phyloP scores from a whole-genome alignment of 1,284 basidiomycete genomes.

The Trametes versicolor region DNA sequence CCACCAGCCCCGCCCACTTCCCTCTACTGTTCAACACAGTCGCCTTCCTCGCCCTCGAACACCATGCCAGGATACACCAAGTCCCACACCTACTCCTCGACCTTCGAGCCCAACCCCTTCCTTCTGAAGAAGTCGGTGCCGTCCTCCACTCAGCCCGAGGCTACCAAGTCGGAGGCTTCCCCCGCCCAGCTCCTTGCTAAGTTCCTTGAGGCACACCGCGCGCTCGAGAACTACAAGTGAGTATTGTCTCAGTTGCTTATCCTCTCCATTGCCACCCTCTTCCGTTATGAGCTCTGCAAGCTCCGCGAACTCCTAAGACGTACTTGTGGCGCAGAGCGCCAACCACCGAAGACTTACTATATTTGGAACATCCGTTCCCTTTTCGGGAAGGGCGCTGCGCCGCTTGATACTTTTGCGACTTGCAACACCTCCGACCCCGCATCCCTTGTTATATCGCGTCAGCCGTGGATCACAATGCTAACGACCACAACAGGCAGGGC shows the following conservation, averaged over 20 bases:
- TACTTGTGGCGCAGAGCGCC: conserved; percentile 6
- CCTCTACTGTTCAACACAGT: conserved; percentile 21
- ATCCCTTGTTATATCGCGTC: not conserved
- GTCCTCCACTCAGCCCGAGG: conserved; percentile 8
- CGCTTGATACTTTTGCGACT: not conserved
- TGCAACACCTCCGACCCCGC: not conserved
- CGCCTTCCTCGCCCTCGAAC: conserved; percentile 12
- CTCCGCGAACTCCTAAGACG: conserved; percentile 3
- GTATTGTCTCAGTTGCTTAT: conserved; percentile 9
- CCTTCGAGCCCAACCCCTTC: conserved; percentile 29
- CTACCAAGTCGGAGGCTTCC: conserved; percentile 14
- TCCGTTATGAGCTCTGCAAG: not conserved
- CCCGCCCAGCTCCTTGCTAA: conserved; percentile 36
- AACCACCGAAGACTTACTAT: not conserved
- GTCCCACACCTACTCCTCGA: conserved; percentile 24
- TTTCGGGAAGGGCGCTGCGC: conserved; percentile 2
- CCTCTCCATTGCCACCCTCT: conserved; percentile 1
- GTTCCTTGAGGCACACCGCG: conserved; percentile 43
- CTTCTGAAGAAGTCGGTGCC: conserved; percentile 28
- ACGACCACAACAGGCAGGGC: conserved; percentile 56
- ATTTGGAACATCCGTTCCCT: conserved; percentile 4
- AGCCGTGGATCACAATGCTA: not conserved
- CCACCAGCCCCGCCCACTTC: conserved; percentile 1
- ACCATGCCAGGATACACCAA: conserved; percentile 35
- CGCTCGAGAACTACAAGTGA: conserved; percentile 42